Percentiles rank a stretch among this genome's conserved stretches.
phyloP scores from a whole-genome alignment of 2,329 filamentous ascomycete species.

The Setomelanomma holmii region DNA sequence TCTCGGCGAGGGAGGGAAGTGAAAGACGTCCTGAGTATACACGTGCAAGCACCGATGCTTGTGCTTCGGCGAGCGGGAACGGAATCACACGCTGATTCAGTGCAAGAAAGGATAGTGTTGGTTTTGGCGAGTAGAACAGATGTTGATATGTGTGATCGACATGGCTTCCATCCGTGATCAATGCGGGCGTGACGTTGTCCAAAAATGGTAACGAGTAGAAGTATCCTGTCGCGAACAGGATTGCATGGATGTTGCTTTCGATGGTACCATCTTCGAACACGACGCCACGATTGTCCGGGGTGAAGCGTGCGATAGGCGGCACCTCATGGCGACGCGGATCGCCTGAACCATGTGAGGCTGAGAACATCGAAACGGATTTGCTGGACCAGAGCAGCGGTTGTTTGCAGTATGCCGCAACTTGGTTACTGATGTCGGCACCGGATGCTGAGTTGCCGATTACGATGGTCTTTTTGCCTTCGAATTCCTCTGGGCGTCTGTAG shows the following conservation, averaged over 20 bases:
- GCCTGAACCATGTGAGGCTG: conserved; percentile 21
- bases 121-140: conserved; percentile 75
- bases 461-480: conserved; percentile 73
- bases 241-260: conserved; percentile 72
- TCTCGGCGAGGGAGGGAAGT: conserved; percentile 68
- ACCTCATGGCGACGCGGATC: conserved; percentile 63
- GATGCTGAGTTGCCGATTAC: conserved; percentile 86
- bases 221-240: conserved; percentile 91
- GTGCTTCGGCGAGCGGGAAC: conserved; percentile 80
- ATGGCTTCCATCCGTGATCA: conserved; percentile 73
- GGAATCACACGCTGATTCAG: conserved; percentile 87
- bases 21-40: conserved; percentile 75
- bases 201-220: conserved; percentile 84
- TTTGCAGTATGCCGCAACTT: conserved; percentile 70
- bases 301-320: conserved; percentile 61
- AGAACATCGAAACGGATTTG: conserved; percentile 20
- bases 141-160: conserved; percentile 80
- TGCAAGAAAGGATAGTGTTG: conserved; percentile 78
- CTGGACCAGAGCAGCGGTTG: conserved; percentile 63
- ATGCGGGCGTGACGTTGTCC: conserved; percentile 59
- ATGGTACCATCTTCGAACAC: conserved; percentile 70
- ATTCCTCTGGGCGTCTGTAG: conserved; percentile 72
- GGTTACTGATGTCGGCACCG: conserved; percentile 80
- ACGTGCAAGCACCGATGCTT: conserved; percentile 77
- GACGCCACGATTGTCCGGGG: conserved; percentile 66